These are phyloP conservation scores for Lachancea nothofagi DNA, from an alignment of 805 yeast genomes.

Conservation along the genomic window DNA sequence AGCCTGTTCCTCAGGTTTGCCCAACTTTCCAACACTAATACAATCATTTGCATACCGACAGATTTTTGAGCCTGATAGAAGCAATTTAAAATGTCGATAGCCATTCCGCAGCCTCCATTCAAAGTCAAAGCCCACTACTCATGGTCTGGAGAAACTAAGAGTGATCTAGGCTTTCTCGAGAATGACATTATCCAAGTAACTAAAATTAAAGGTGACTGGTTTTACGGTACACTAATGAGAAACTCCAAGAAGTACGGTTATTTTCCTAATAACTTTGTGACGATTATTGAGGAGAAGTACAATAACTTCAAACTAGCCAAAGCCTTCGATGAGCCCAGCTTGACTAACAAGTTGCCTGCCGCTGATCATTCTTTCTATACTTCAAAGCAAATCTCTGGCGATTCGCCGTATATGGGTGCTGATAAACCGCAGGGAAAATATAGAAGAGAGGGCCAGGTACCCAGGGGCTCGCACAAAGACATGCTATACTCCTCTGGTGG, in stretches of 20 bases:
- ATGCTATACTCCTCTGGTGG: background rate
- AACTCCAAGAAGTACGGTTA: slow-evolving; percentile 66
- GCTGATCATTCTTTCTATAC: too few species aligned
- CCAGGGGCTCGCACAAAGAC: too few species aligned
- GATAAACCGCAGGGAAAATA: too few species aligned
- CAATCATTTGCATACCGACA: too few species aligned
- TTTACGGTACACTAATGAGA: slow-evolving; percentile 76
- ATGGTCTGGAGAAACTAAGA: slow-evolving; percentile 89
- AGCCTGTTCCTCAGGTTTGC: too few species aligned
- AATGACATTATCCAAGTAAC: slow-evolving; percentile 87
- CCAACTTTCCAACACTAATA: too few species aligned
- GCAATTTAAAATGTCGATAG: slow-evolving; percentile 7
- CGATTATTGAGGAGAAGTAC: slow-evolving; percentile 40
- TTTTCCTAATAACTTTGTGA: slow-evolving; percentile 85
- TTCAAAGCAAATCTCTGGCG: too few species aligned
- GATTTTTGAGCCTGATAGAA: background rate
- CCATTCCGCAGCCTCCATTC: slow-evolving; percentile 51
- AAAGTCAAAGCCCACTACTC: slow-evolving; percentile 78
- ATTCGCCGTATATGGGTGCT: too few species aligned
- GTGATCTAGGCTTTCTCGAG: slow-evolving; percentile 89
- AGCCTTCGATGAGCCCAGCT: too few species aligned
- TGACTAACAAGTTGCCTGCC: too few species aligned
- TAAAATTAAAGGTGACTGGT: slow-evolving; percentile 86
- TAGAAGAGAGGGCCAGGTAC: too few species aligned
- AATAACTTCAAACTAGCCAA: slow-evolving; percentile 5